phyloP scores from a whole-genome alignment of 495 filamentous ascomycete genomes.

The Aspergillus sparsus region DNA sequence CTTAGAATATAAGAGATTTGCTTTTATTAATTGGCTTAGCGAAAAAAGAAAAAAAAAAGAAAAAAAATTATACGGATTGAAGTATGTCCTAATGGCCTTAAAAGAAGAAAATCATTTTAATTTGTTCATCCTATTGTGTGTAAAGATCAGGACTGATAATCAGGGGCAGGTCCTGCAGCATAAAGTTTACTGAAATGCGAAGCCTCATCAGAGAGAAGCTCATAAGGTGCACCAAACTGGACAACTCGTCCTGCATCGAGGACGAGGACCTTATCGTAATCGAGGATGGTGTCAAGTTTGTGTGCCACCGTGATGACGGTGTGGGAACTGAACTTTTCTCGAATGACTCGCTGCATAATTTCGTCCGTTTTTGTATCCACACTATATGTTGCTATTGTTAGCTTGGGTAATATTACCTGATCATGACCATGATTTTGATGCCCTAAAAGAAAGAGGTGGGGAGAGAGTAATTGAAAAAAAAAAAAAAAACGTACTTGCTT shows the following conservation, averaged over 20 bases:
- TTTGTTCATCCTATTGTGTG: too few relatives aligned
- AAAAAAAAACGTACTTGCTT: conserved; percentile 31
- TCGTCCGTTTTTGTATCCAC: conserved; percentile 50
- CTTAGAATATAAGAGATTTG: too few relatives aligned
- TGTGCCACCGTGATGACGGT: conserved; percentile 60
- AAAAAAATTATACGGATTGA: conserved; percentile 1
- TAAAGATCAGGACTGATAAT: too few relatives aligned
- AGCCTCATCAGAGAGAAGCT: conserved; percentile 6
- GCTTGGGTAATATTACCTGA: not conserved
- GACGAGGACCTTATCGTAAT: conserved; percentile 41
- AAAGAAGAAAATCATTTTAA: too few relatives aligned
- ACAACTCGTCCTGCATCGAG: conserved; percentile 31
- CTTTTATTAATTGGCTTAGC: too few relatives aligned
- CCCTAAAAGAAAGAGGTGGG: too few relatives aligned
- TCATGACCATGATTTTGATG: too few relatives aligned
- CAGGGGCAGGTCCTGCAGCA: not conserved
- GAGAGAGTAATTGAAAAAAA: too few relatives aligned
- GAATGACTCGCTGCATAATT: conserved; percentile 50
- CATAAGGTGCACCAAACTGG: conserved; percentile 8
- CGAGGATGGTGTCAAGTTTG: conserved; percentile 47
- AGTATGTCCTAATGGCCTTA: too few relatives aligned
- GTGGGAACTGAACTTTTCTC: conserved; percentile 47
- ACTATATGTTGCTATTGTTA: conserved; percentile 18
- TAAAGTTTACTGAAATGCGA: conserved; percentile 8
- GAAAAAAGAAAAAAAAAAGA: too few relatives aligned